Percentiles rank a stretch among this genome's conserved stretches.
These are phyloP conservation scores for Stevia rebaudiana DNA, from an alignment of 140 eudicot genomes.

Conservation along the genomic window DNA sequence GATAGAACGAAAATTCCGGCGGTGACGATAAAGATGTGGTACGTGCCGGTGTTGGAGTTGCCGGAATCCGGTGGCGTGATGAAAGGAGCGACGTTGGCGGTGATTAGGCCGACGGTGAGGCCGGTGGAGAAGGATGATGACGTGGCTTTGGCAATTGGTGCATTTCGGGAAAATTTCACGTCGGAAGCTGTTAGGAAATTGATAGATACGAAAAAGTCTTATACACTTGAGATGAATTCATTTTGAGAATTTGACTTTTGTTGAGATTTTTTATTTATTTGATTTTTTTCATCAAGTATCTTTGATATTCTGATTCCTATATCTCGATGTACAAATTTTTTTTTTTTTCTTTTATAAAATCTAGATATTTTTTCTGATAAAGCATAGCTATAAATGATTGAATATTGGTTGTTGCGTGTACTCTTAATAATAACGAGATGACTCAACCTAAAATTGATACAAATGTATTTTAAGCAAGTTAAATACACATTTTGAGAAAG, in stretches of 20 bases:
- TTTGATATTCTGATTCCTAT: too few species aligned
- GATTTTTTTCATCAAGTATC: too few species aligned
- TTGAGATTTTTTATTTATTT: too few species aligned
- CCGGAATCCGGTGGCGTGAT: constrained; percentile 34
- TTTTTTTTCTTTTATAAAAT: too few species aligned
- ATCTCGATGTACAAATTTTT: too few species aligned
- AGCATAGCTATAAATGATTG: too few species aligned
- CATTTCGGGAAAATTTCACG: constrained; percentile 27
- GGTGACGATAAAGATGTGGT: constrained; percentile 65
- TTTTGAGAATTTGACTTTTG: constrained; percentile 22
- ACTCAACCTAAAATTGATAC: too few species aligned
- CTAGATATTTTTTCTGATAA: too few species aligned
- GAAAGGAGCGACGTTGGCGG: constrained; percentile 49
- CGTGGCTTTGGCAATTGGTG: constrained; percentile 18
- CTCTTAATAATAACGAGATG: too few species aligned
- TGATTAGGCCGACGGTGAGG: constrained; percentile 31
- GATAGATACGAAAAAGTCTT: constrained; percentile 36
- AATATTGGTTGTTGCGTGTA: too few species aligned
- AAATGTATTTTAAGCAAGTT: too few species aligned
- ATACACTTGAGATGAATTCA: constrained; percentile 45
- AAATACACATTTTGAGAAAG: too few species aligned
- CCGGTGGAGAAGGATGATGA: constrained; percentile 20
- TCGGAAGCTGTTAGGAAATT: constrained; percentile 45
- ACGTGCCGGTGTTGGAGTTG: constrained; percentile 46
- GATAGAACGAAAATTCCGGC: constrained; percentile 46